phyloP scores from a whole-genome alignment of 352 stramenopile genomes.

The Phytophthora gonapodyides region DNA sequence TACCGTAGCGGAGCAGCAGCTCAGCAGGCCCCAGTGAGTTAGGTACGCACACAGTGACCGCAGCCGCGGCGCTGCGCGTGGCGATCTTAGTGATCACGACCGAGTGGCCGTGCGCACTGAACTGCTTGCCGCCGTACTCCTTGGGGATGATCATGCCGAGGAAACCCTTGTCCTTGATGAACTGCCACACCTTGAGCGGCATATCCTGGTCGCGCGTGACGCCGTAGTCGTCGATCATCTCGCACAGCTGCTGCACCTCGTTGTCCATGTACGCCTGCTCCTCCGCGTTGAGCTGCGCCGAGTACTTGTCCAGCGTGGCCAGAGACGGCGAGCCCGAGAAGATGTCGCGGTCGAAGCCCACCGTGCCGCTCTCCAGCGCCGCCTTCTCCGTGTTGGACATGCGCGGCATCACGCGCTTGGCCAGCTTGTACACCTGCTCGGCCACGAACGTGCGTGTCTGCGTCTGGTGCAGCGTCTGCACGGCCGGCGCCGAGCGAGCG shows the following conservation, averaged over 20 bases:
- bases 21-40: conserved; percentile 98
- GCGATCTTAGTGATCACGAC: conserved; percentile 94
- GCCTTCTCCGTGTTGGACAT: conserved; percentile 97
- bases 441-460: conserved; percentile 84
- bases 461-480: conserved; percentile 62
- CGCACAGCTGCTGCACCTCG: conserved; percentile 95
- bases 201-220: conserved; percentile 93
- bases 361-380: conserved; percentile 94
- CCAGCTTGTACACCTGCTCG: conserved; percentile 92
- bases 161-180: conserved; percentile 96
- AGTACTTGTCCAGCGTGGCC: conserved; percentile 94
- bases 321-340: conserved; percentile 95
- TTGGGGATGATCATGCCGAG: conserved; percentile 99
- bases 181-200: conserved; percentile 93
- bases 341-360: conserved; percentile 98
- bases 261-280: conserved; percentile 97
- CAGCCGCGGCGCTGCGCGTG: conserved; percentile 90
- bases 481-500: conserved; percentile 42
- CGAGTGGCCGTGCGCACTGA: conserved; percentile 91
- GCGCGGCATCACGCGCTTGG: conserved; percentile 95
- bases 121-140: conserved; percentile 93
- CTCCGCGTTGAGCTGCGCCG: conserved; percentile 91
- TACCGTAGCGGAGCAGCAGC: conserved; percentile 96
- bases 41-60: conserved; percentile 95
- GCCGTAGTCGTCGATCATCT: conserved; percentile 96